Evolutionary conservation across 2,329 filamentous ascomycete genomes (phyloP), one percentile per base, ranked within the genome.

Genomic region (Zasmidium cellare): DNA sequence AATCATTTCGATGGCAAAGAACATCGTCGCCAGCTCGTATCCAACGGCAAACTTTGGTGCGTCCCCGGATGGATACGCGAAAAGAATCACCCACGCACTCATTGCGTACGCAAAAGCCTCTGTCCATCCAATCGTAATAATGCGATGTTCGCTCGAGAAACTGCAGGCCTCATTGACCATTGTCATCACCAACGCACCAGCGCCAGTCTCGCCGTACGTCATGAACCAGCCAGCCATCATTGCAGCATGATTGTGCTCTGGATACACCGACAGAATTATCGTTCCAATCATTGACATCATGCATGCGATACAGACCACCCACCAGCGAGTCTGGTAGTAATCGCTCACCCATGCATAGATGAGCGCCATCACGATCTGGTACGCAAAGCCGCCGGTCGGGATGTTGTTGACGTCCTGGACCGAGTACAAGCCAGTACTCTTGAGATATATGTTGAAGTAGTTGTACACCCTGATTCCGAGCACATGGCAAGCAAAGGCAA

Each of bases 121-220:
- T 18, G 62, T 60, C 46, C 60, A 53, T 3, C 61, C 63, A 31
- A 65, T 63, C 22, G 58, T 58, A 38, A 63, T 57, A 46, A 61
- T 57, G 3, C 61, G 51, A 28, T 63, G 61, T 48, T 63, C 61
- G 19, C 58, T 62, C 12, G 58, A 59, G 24, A 61, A 60, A 19
- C 54, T 58, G 25, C 59, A 63, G 14, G 56, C 52, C 46, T 63
- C 61, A 18, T 65, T 60, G 24, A 63, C 57, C 63, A 61, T 63
- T n/a, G 76, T 75, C 67, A 79, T 77, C 20, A 77, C 68, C 9
- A 74, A 63, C 0, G 71, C 70, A 1, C 73, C 72, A 49, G 71
- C 72, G 0, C 74, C 74, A 3, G 70, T 74, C 6, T 73, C 72
- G 1, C 67, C 65, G 31, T 71, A 77, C 0, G 73, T 73, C 7